Evolutionary conservation across 306 rosid genomes (phyloP).

Genomic region (Trifolium repens): DNA sequence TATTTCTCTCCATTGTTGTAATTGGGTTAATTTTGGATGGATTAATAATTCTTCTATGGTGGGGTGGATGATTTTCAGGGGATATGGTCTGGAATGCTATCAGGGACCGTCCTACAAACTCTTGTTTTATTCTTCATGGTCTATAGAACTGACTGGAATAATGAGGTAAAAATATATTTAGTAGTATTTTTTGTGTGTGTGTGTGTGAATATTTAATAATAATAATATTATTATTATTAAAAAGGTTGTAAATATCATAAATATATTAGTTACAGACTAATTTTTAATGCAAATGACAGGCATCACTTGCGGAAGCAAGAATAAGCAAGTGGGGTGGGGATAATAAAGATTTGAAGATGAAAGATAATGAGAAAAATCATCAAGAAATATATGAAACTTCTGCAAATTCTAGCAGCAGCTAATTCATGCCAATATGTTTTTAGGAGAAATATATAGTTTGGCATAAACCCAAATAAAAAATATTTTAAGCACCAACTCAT

Average conservation of each 20-base stretch:
- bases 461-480: too few relatives aligned
- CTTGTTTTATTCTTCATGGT: constrained; percentile 59
- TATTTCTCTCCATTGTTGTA: neutral
- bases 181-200: neutral
- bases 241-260: neutral
- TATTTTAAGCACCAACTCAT: too few relatives aligned
- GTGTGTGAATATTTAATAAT: neutral
- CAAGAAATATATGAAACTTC: constrained; percentile 5
- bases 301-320: constrained; percentile 47
- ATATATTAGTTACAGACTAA: neutral
- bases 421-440: neutral
- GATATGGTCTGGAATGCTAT: constrained; percentile 76
- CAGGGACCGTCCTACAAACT: constrained; percentile 74
- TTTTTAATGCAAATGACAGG: constrained; percentile 39
- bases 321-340: constrained; percentile 48
- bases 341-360: neutral
- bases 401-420: neutral
- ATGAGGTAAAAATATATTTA: constrained; percentile 54
- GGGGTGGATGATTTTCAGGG: constrained; percentile 56
- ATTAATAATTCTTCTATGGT: neutral
- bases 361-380: neutral
- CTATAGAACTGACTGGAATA: constrained; percentile 70
- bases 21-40: neutral
- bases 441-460: too few relatives aligned
- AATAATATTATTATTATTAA: neutral